Evolutionary conservation across 139 green algal species (phyloP), one percentile per base, ranked within the genome.

Genomic region (Nannochloris sp.): DNA sequence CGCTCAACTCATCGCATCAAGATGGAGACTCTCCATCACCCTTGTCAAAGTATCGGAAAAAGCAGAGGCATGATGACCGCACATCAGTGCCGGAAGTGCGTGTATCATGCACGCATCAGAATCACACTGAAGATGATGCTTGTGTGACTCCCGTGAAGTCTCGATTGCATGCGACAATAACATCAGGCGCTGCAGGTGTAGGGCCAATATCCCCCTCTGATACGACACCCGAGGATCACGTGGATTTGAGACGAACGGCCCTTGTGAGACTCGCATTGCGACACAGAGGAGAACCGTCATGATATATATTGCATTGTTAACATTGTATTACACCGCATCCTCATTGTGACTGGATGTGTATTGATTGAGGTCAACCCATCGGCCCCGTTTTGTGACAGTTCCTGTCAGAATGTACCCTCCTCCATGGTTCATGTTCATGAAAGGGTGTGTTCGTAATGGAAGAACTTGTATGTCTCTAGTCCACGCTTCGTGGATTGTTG

Each of bases 391-490:
- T n/a, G 74, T 63, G 43, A 60, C 62, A 7, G 60, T 84, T 14
- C 81, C 88, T 0, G 80, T 85, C 58, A 95, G 69, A 1, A 95
- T 64, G 74, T 83, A 95, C 19, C 87, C 88, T 23, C 88, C 87
- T 9, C 85, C 86, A 18, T 81, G 84, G 6, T 78, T 79, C 25
- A 75, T 89, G 10, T 67, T 75, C 88, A 95, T 95, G 12, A 68
- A 63, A 2, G 88, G 88, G 66, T 95, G 88, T 2, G 84, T 95
- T 21, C 88, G 71, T 4, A 64, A 48, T 4, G 88, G 88, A 61
- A 95, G 71, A 36, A 95, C 87, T 76, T 91, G 84, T 55, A 88
- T 71, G 43, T 90, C 79, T 50, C 88, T 59, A 68, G 78, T 80
- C 79, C 81, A 95, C 60, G 64, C 75, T 75, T 95, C 88, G 14